Evolutionary conservation across 2,329 filamentous ascomycete species (phyloP).

Genomic region (Domatiomyces globalis): DNA sequence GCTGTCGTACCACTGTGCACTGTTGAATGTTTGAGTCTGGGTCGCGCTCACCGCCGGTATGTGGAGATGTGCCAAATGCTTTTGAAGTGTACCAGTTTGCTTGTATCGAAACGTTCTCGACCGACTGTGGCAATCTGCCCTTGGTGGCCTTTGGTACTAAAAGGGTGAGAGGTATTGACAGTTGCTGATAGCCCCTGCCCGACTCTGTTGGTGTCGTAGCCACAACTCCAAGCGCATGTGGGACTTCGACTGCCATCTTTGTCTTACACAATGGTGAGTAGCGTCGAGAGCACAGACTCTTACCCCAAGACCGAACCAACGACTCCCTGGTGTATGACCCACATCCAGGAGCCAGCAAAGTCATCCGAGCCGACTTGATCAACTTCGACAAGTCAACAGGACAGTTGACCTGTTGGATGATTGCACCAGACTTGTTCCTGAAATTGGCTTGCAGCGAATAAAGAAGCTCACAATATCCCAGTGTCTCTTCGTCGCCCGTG

Average conservation of each 20-base stretch:
- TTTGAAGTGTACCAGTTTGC: slow-evolving; percentile 9
- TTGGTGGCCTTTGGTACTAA: slow-evolving; percentile 2
- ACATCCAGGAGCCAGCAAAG: neutral
- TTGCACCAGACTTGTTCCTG: neutral
- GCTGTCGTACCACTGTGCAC: slow-evolving; percentile 8
- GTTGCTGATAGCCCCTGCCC: slow-evolving; percentile 7
- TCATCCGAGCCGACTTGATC: slow-evolving; percentile 7
- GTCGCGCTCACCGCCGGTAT: neutral
- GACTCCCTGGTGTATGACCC: slow-evolving; percentile 8
- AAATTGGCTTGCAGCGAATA: neutral
- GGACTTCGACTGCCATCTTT: slow-evolving; percentile 7
- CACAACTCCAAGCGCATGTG: slow-evolving; percentile 7
- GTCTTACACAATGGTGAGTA: slow-evolving; percentile 3
- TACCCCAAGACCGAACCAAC: slow-evolving; percentile 1
- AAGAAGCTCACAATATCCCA: neutral
- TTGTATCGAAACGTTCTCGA: slow-evolving; percentile 7
- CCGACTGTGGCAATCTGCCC: neutral
- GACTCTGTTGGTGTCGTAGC: slow-evolving; percentile 5
- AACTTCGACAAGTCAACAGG: slow-evolving; percentile 9
- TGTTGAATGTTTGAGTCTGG: slow-evolving; percentile 5
- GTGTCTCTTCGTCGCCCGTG: neutral
- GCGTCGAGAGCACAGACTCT: neutral
- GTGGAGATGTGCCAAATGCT: slow-evolving; percentile 7
- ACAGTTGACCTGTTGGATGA: slow-evolving; percentile 9
- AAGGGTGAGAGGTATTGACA: slow-evolving; percentile 10